These are phyloP conservation scores for Cryptomeria japonica DNA, from an alignment of 75 land plant genomes.

Conservation along the genomic window DNA sequence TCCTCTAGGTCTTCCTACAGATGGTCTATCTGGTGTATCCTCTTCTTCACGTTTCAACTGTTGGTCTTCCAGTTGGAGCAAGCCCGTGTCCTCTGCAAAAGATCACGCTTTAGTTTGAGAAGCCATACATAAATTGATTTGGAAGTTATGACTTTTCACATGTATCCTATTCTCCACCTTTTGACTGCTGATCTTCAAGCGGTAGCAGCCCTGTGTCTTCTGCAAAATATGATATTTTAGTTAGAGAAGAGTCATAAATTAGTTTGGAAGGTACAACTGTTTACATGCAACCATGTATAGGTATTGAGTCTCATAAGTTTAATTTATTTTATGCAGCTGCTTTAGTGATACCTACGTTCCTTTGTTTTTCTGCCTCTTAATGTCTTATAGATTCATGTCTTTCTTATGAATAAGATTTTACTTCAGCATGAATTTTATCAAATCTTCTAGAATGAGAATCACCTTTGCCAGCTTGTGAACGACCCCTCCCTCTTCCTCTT, in stretches of 20 bases:
- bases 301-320: background rate
- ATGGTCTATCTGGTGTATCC: background rate
- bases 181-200: background rate
- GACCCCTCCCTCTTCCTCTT: background rate
- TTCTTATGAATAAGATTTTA: background rate
- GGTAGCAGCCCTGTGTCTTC: background rate
- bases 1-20: background rate
- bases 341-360: background rate
- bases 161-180: background rate
- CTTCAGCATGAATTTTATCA: background rate
- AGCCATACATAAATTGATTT: background rate
- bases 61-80: background rate
- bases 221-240: background rate
- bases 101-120: background rate
- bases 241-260: background rate
- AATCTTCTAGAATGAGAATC: background rate
- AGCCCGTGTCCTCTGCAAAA: background rate
- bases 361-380: background rate
- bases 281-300: background rate
- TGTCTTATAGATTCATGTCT: background rate
- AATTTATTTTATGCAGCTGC: background rate
- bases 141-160: background rate
- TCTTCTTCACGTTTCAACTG: background rate
- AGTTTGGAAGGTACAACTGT: background rate
- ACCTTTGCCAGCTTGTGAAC: background rate